Percentiles rank a stretch among this genome's conserved stretches.
phyloP scores from a whole-genome alignment of 306 rosid species.

The Cyclanthera cordifolia region DNA sequence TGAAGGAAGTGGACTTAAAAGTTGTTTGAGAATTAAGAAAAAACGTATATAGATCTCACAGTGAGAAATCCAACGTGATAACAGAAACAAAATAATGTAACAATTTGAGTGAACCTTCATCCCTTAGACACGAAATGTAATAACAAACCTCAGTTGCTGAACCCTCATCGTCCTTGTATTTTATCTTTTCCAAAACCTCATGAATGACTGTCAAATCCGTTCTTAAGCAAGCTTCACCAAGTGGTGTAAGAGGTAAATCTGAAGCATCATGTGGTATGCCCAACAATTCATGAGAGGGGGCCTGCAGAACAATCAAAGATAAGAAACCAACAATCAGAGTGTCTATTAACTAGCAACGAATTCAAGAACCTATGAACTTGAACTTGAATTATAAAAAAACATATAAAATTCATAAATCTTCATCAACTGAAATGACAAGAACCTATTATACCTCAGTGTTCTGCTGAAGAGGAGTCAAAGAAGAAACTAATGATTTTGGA shows the following conservation, averaged over 20 bases:
- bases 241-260: constrained; percentile 53
- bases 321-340: too few species aligned
- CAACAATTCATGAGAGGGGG: constrained; percentile 76
- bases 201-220: constrained; percentile 81
- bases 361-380: not conserved
- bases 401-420: not conserved
- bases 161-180: constrained; percentile 94
- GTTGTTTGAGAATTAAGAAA: not conserved
- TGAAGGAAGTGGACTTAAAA: not conserved
- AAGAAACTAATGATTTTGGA: constrained; percentile 66
- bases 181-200: constrained; percentile 71
- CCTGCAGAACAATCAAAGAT: constrained; percentile 36
- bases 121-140: not conserved
- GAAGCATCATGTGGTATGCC: constrained; percentile 51
- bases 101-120: not conserved
- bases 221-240: constrained; percentile 78
- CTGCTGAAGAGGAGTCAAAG: constrained; percentile 79
- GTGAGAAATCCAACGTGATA: not conserved
- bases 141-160: constrained; percentile 74
- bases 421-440: not conserved
- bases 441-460: constrained; percentile 60
- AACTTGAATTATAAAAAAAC: too few species aligned
- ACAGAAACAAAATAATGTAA: not conserved
- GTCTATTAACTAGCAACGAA: too few species aligned
- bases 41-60: not conserved